phyloP scores from a whole-genome alignment of 2,329 filamentous ascomycete genomes.

The Aspergillus ochraceoroseus region DNA sequence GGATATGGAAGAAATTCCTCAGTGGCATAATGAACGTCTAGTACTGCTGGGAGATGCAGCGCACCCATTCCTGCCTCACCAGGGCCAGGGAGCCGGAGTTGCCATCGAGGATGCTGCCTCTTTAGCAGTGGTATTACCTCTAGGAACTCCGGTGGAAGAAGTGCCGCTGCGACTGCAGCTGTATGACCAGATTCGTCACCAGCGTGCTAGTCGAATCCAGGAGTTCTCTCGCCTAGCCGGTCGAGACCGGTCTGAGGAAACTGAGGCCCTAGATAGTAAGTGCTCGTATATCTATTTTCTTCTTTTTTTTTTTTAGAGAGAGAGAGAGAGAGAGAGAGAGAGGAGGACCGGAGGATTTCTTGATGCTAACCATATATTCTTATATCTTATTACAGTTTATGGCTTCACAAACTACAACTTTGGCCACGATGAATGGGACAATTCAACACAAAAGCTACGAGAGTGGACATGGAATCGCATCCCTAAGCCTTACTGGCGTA shows the following conservation, averaged over 20 bases:
- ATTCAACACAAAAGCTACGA: conserved; percentile 48
- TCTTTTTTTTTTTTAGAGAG: too few relatives aligned
- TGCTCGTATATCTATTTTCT: too few relatives aligned
- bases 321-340: too few relatives aligned
- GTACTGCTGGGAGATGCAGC: conserved; percentile 61
- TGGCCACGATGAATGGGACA: conserved; percentile 55
- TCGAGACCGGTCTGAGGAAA: conserved; percentile 34
- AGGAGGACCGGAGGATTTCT: too few relatives aligned
- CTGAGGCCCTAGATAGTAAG: conserved; percentile 4
- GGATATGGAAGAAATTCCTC: conserved; percentile 55
- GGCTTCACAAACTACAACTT: conserved; percentile 51
- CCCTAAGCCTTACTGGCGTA: conserved; percentile 41
- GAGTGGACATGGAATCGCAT: conserved; percentile 45
- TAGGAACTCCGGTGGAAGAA: conserved; percentile 42
- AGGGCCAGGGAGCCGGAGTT: conserved; percentile 56
- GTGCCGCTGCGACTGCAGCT: conserved; percentile 53
- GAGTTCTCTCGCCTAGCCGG: conserved; percentile 42
- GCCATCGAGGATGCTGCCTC: conserved; percentile 63
- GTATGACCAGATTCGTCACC: conserved; percentile 54
- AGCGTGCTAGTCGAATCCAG: conserved; percentile 54
- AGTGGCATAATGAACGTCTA: conserved; percentile 51
- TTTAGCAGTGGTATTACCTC: conserved; percentile 51
- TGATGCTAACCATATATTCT: too few relatives aligned
- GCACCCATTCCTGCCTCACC: conserved; percentile 60
- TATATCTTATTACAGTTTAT: conserved; percentile 27